Conservation (phyloP, 176 grass and related monocot species). For the Puya raimondii region DNA sequence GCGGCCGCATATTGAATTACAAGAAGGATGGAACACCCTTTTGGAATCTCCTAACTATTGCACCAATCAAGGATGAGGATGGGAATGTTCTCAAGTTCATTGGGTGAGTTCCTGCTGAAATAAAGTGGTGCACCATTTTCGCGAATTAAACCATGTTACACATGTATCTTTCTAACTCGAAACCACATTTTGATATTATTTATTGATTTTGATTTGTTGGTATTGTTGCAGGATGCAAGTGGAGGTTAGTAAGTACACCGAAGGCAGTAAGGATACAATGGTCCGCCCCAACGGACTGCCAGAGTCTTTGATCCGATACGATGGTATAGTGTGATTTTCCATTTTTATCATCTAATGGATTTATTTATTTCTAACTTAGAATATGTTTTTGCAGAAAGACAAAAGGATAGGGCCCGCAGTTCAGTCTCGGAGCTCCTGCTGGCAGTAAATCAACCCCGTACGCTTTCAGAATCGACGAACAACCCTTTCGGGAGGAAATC, state of each 20-base stretch:
- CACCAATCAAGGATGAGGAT: constrained; percentile 89
- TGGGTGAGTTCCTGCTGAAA: constrained; percentile 42
- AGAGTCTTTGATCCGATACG: constrained; percentile 86
- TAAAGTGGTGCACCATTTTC: not conserved
- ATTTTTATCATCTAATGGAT: not conserved
- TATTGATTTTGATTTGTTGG: not conserved
- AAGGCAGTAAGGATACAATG: constrained; percentile 67
- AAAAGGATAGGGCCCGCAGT: constrained; percentile 73
- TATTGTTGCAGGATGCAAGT: constrained; percentile 79
- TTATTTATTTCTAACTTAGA: not conserved
- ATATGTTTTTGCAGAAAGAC: constrained; percentile 39
- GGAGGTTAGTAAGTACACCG: constrained; percentile 94
- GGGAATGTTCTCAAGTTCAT: constrained; percentile 85
- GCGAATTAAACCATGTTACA: no score
- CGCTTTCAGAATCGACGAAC: constrained; percentile 52
- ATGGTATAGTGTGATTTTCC: constrained; percentile 40
- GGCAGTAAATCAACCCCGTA: constrained; percentile 56
- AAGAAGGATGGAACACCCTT: constrained; percentile 88
- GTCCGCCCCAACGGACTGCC: constrained; percentile 84
- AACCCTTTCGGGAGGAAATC: constrained; percentile 54
- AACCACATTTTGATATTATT: not conserved
- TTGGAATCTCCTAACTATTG: constrained; percentile 85
- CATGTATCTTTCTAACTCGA: not conserved
- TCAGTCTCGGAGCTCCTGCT: constrained; percentile 74
- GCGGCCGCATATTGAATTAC: constrained; percentile 83